Percentiles rank a stretch among this genome's conserved stretches.
Evolutionary conservation across 371 early-diverging fungal genomes (phyloP).

Genomic region (Mortierella polycephala): DNA sequence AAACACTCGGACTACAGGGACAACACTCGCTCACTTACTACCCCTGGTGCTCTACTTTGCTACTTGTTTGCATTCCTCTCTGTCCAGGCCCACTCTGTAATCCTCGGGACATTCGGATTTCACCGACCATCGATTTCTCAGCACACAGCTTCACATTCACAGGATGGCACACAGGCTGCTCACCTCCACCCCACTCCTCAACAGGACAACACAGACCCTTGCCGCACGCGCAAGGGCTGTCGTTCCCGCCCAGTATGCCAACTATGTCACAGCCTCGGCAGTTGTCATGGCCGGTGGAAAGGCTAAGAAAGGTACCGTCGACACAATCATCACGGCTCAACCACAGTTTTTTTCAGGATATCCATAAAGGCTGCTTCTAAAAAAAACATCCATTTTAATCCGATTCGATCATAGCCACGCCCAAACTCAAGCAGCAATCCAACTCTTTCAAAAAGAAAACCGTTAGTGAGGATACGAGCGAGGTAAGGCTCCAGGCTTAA

Average conservation of each 20-base stretch:
- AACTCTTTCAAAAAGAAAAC: slow-evolving; percentile 51
- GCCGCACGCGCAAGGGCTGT: slow-evolving; percentile 33
- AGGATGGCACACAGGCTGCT: slow-evolving; percentile 44
- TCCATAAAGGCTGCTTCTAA: background rate
- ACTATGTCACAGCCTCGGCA: slow-evolving; percentile 52
- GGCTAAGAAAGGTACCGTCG: slow-evolving; percentile 35
- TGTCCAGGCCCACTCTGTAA: too few species aligned
- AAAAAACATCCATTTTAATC: background rate
- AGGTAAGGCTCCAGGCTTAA: slow-evolving; percentile 23
- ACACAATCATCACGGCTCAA: background rate
- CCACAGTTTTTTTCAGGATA: background rate
- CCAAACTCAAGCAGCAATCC: slow-evolving; percentile 44
- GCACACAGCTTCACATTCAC: slow-evolving; percentile 6
- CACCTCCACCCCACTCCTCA: slow-evolving; percentile 26
- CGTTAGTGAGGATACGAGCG: slow-evolving; percentile 26
- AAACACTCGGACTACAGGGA: too few species aligned
- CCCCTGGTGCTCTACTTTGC: too few species aligned
- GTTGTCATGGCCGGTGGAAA: slow-evolving; percentile 46
- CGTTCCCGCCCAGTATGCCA: slow-evolving; percentile 51
- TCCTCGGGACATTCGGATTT: background rate
- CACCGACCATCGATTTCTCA: background rate
- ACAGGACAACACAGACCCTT: slow-evolving; percentile 35
- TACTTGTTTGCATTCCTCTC: too few species aligned
- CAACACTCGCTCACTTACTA: too few species aligned
- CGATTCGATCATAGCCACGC: slow-evolving; percentile 28